Base-by-base conservation (phyloP, 1,284 basidiomycete genomes). In the Marasmius oreades region DNA sequence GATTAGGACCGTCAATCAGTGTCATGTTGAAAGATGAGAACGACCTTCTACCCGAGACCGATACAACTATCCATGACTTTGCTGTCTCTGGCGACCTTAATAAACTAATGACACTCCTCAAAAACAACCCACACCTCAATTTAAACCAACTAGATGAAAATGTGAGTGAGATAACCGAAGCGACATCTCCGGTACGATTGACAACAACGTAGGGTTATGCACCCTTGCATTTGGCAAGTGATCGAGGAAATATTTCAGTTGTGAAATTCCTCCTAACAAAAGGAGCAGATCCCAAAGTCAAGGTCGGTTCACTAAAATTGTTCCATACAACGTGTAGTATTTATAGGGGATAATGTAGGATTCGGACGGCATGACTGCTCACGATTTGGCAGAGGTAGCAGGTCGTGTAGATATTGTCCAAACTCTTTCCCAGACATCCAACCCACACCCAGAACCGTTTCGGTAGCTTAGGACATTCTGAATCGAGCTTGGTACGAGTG, bases 201-300 rank as follows among this genome's bases (percentile, higher is more conserved):
- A 20, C 20, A 16, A 42, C 16, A 23, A n/a, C 61, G 2, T 66
- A 95, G 91, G 93, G 90, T 33, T 94, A 91, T 67, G 90, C 93
- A 0, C 79, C 93, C 12, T 69, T 96, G 23, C 93, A 96, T 65
- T 77, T 95, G 0, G 93, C 93, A 1, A 84, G 85, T 18, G 93
- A 96, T 66, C 77, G 93, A 67, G 93, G 93, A 0, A 79, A 85
- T 62, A 53, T 74, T 3, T 73, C 75, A 0, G 72, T 81, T 0
- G 88, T 90, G 3, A 70, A 78, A 61, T 55, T 84, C 2, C 70
- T 96, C 26, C 67, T 95, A n/a, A 64, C 72, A 10, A 75, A 76
- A 43, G 91, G 91, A 0, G 92, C 87, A 4, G 81, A 93, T 64
- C 67, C 65, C 44, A 68, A 67, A 23, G 69, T 88, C n/a, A 83